phyloP scores from a whole-genome alignment of 345 rosid genomes.

The Dimocarpus longan region DNA sequence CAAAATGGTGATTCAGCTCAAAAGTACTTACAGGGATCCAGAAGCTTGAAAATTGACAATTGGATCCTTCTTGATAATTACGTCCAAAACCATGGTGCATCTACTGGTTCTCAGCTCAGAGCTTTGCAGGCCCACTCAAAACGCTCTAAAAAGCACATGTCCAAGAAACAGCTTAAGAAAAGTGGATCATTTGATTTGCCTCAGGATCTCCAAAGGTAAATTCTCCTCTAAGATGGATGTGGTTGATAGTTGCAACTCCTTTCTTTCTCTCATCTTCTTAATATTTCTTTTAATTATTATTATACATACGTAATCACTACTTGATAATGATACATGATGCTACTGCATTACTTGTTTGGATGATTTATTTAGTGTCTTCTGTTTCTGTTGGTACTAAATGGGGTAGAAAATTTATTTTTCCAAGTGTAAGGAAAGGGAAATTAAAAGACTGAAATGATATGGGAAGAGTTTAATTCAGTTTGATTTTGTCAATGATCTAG shows the following conservation, averaged over 20 bases:
- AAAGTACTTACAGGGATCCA: constrained; percentile 76
- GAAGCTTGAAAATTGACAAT: constrained; percentile 58
- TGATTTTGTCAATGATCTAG: neutral
- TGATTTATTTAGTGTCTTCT: neutral
- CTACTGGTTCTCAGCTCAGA: constrained; percentile 44
- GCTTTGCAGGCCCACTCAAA: constrained; percentile 56
- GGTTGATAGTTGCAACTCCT: neutral
- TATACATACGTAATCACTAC: neutral
- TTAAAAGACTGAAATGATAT: neutral
- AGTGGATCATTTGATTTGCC: constrained; percentile 60
- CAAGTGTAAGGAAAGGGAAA: neutral
- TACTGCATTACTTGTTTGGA: constrained; percentile 5
- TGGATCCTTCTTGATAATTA: constrained; percentile 87
- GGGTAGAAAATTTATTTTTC: neutral
- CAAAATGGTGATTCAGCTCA: constrained; percentile 81
- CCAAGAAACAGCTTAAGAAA: constrained; percentile 74
- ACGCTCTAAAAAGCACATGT: constrained; percentile 81
- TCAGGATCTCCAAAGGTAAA: constrained; percentile 59
- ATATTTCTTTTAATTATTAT: neutral
- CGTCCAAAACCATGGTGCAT: constrained; percentile 47
- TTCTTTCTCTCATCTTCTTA: neutral
- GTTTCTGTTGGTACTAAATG: neutral
- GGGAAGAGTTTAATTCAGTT: neutral
- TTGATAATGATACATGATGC: neutral
- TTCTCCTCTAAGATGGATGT: neutral